Evolutionary conservation across 768 basidiomycete genomes (phyloP).

Genomic region (Leccinellum luteum): DNA sequence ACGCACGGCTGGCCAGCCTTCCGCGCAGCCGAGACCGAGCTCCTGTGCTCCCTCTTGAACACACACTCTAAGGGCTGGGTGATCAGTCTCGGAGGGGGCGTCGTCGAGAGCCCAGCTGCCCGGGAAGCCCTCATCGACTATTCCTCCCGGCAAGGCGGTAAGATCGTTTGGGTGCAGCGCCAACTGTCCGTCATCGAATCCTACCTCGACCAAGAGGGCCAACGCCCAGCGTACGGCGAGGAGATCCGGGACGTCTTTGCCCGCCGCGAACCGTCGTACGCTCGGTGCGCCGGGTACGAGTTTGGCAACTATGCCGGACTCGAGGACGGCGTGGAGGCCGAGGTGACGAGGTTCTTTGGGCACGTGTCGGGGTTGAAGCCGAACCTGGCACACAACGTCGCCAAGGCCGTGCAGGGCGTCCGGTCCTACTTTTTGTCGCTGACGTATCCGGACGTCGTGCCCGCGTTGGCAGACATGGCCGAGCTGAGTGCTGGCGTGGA

Average conservation of each 20-base stretch:
- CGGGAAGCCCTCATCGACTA: slow-evolving; percentile 71
- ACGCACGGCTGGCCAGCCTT: slow-evolving; percentile 87
- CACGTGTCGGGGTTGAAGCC: slow-evolving; percentile 74
- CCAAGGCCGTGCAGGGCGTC: slow-evolving; percentile 35
- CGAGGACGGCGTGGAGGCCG: slow-evolving; percentile 39
- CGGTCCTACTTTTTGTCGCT: slow-evolving; percentile 93
- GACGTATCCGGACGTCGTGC: slow-evolving; percentile 84
- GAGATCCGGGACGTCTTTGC: slow-evolving; percentile 78
- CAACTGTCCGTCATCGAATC: slow-evolving; percentile 77
- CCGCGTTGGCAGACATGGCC: slow-evolving; percentile 65
- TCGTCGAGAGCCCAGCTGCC: slow-evolving; percentile 82
- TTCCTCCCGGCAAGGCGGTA: slow-evolving; percentile 48
- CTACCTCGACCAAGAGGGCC: slow-evolving; percentile 73
- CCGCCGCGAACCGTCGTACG: slow-evolving; percentile 84
- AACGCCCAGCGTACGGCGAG: slow-evolving; percentile 88
- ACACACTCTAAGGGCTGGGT: slow-evolving; percentile 59
- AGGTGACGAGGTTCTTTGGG: slow-evolving; percentile 82
- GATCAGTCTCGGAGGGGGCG: slow-evolving; percentile 90
- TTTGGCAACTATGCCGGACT: slow-evolving; percentile 72
- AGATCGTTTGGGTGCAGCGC: slow-evolving; percentile 83
- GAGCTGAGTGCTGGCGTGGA: slow-evolving; percentile 81
- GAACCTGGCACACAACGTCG: slow-evolving; percentile 59
- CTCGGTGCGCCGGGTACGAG: slow-evolving; percentile 75
- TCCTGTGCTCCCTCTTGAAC: slow-evolving; percentile 65
- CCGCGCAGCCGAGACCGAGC: slow-evolving; percentile 71